Base-by-base conservation (phyloP, 495 filamentous ascomycete genomes). In the Usnea hakonensis region DNA sequence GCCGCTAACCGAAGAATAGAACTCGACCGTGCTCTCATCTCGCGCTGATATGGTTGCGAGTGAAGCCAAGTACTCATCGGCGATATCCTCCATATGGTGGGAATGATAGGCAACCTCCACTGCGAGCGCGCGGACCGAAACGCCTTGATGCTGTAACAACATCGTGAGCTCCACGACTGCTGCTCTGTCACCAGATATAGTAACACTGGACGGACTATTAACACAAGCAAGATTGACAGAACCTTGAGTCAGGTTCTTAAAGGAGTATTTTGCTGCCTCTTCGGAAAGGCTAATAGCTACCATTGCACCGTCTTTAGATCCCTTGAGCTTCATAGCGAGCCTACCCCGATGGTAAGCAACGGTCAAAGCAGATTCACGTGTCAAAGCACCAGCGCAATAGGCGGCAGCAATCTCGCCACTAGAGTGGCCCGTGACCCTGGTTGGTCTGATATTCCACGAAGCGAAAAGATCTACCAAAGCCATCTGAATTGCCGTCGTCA, bases 321-420 rank as follows among this genome's bases (percentile, higher is more conserved):
- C 13, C 5, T 56, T 35, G 19, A 58, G 35, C 23, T 58, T 63
- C 5, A 11, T 13, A 38, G 65, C 64, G 1, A 63, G 56, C 36
- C 58, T 61, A 21, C 73, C 74, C 11, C 74, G 72, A 33, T 65
- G 67, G 28, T 73, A 75, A 17, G 71, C 69, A 26, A 69, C 55
- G 30, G 30, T 43, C 62, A 68, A 54, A 5, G 70, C 67, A 16
- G 58, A 62, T 53, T 58, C 55, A 9, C 50, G 46, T 5, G 50
- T 40, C 2, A 84, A 53, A 11, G 69, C 70, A 19, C 78, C 82
- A 21, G 79, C 76, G n/a, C 78, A 76, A 60, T 82, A 83, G 0
- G 82, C 82, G 9, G 81, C 81, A 11, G 77, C 79, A 35, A 85
- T 83, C 66, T 85, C 81, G 19, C 81, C 81, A 4, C 75, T 78